phyloP scores from a whole-genome alignment of 2,329 filamentous ascomycete genomes.

The Ophiocordyceps camponoti-rufipedis region DNA sequence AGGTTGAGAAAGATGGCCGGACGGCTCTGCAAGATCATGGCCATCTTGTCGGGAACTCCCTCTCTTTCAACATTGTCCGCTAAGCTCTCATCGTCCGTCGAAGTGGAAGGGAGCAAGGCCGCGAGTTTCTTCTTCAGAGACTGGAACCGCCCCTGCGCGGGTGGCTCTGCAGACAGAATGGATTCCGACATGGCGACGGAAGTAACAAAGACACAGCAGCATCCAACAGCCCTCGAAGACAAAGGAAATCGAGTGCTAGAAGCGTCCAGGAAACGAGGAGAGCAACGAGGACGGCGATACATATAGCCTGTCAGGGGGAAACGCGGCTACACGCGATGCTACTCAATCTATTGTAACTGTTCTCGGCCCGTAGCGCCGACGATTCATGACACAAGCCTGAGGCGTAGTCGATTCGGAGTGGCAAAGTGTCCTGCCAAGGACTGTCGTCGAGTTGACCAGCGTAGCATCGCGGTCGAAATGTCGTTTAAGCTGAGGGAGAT shows the following conservation, averaged over 20 bases:
- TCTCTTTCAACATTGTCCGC: not conserved
- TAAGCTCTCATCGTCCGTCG: not conserved
- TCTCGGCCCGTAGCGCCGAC: not conserved
- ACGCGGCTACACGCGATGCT: no score
- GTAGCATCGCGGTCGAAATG: not conserved
- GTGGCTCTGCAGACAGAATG: not conserved
- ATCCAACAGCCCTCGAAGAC: not conserved
- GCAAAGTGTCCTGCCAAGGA: not conserved
- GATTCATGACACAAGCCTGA: not conserved
- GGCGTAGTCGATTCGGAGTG: no score
- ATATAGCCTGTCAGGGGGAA: not conserved
- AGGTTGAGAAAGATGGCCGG: not conserved
- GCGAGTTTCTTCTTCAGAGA: not conserved
- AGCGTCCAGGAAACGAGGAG: not conserved
- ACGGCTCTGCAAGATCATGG: not conserved
- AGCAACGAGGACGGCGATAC: not conserved
- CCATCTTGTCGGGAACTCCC: not conserved
- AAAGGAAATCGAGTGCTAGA: not conserved
- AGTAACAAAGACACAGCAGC: not conserved
- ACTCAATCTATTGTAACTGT: not conserved
- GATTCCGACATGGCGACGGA: not conserved
- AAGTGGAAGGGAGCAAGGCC: not conserved
- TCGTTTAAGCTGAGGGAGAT: not conserved
- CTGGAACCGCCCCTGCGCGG: not conserved
- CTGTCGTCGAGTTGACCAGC: not conserved